phyloP scores from a whole-genome alignment of 208 protist genomes.

The Chromosphaera perkinsii region DNA sequence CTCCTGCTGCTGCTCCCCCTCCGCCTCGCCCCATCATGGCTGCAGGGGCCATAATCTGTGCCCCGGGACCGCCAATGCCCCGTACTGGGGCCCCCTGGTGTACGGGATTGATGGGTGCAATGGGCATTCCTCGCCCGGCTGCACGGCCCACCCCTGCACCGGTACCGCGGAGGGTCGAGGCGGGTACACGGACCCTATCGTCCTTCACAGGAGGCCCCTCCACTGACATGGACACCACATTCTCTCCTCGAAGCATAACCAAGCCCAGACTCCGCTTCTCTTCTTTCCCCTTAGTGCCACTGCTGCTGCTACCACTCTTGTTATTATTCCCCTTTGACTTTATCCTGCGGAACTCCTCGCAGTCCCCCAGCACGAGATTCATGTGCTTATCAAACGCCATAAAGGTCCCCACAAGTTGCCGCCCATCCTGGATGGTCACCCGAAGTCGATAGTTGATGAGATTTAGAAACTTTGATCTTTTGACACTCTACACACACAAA shows the following conservation, averaged over 20 bases:
- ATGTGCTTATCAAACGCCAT: conserved; percentile 86
- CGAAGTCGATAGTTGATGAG: conserved; percentile 64
- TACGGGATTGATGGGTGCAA: conserved; percentile 11
- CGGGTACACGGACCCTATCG: conserved; percentile 2
- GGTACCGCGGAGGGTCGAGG: background rate
- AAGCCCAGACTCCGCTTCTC: conserved; percentile 72
- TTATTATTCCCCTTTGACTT: conserved; percentile 50
- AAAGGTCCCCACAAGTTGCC: conserved; percentile 74
- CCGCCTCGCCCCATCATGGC: too few relatives aligned
- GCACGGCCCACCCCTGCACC: conserved; percentile 7
- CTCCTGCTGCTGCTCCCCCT: too few relatives aligned
- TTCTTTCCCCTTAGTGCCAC: conserved; percentile 42
- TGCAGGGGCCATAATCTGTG: background rate
- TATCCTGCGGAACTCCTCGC: conserved; percentile 71
- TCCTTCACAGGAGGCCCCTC: conserved; percentile 66
- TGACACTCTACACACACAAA: too few relatives aligned
- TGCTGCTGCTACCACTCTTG: background rate
- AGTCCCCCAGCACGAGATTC: conserved; percentile 77
- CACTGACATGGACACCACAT: conserved; percentile 67
- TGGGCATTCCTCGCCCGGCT: conserved; percentile 11
- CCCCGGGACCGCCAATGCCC: conserved; percentile 1
- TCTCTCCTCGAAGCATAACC: conserved; percentile 72
- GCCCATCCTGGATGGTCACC: conserved; percentile 71
- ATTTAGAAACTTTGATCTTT: conserved; percentile 21
- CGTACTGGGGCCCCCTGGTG: conserved; percentile 1